Evolutionary conservation across 805 yeast species (phyloP).

Genomic region (Saturnispora kantuleensis): DNA sequence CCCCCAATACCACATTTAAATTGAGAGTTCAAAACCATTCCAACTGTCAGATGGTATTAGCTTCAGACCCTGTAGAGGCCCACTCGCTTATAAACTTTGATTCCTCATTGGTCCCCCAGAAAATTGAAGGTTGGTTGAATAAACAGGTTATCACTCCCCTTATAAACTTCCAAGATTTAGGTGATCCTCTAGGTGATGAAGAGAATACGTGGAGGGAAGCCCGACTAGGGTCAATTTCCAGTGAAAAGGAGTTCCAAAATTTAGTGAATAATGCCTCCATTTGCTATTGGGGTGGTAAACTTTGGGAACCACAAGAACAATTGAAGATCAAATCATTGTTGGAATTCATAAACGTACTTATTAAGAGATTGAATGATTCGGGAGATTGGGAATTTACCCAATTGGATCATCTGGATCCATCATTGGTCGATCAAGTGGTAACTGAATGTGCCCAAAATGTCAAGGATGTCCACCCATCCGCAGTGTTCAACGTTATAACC

Average conservation of each 20-base stretch:
- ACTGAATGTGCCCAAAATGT: no score
- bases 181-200: not conserved
- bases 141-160: not conserved
- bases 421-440: no score
- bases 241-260: not conserved
- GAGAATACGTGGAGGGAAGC: not conserved
- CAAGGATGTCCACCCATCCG: no score
- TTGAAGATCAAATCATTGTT: no score
- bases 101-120: constrained; percentile 5
- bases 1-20: constrained; percentile 45
- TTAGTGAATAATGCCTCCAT: not conserved
- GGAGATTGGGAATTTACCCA: constrained; percentile 11
- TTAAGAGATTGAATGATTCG: constrained; percentile 2
- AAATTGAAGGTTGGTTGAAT: constrained; percentile 1
- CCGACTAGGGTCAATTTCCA: not conserved
- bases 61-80: not conserved
- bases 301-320: not conserved
- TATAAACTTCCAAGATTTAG: not conserved
- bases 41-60: constrained; percentile 58
- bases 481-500: not conserved
- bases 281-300: not conserved
- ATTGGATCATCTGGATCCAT: not conserved
- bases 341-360: not conserved
- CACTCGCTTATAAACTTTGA: constrained; percentile 2
- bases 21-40: constrained; percentile 63